Evolutionary conservation across 2,329 filamentous ascomycete species (phyloP).

Genomic region (Aureobasidium sp.): DNA sequence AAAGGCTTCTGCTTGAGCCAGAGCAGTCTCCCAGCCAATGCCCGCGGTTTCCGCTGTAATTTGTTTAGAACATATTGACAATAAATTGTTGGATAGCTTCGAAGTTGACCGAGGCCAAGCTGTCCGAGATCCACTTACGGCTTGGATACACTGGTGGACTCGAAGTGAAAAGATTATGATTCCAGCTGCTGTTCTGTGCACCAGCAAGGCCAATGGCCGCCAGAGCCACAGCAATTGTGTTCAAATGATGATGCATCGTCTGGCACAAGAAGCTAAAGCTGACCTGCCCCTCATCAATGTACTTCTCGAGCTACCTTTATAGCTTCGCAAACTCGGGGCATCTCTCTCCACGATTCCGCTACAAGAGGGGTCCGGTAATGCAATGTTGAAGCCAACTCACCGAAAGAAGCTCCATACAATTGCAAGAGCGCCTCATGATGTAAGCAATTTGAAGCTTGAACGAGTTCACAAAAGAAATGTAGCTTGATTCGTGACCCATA

Average conservation of each 20-base stretch:
- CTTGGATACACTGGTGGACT: slow-evolving; percentile 20
- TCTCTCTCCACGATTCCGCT: background rate
- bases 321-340: background rate
- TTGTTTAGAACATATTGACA: background rate
- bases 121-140: slow-evolving; percentile 10
- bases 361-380: slow-evolving; percentile 1
- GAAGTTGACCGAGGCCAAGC: background rate
- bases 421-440: background rate
- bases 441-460: background rate
- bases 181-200: slow-evolving; percentile 15
- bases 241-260: background rate
- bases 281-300: background rate
- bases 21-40: slow-evolving; percentile 17
- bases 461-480: background rate
- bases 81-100: too few species aligned
- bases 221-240: background rate
- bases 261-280: background rate
- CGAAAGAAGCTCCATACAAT: background rate
- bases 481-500: background rate
- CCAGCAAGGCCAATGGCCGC: background rate
- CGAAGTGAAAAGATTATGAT: slow-evolving; percentile 18
- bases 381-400: background rate
- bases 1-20: slow-evolving; percentile 16
- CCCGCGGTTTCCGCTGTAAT: slow-evolving; percentile 17
- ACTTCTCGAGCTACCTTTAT: background rate